phyloP scores from a whole-genome alignment of 306 rosid genomes.

The Vicia villosa region DNA sequence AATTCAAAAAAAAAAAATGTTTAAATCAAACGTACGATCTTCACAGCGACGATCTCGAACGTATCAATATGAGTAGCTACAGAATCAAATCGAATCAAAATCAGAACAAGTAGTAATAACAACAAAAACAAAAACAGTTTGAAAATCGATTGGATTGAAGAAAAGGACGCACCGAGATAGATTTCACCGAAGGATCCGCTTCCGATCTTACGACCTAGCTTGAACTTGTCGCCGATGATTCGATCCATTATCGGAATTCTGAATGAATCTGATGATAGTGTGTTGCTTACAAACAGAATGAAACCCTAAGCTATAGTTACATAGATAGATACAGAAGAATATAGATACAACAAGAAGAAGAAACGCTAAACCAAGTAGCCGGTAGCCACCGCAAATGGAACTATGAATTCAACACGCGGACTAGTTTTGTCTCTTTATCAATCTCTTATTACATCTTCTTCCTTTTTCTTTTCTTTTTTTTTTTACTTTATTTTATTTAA shows the following conservation, averaged over 20 bases:
- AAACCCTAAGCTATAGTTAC: too few relatives aligned
- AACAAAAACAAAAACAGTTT: background rate
- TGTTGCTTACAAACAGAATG: too few relatives aligned
- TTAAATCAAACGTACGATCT: conserved; percentile 61
- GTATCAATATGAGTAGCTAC: conserved; percentile 89
- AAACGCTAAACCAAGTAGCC: too few relatives aligned
- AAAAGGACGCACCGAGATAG: conserved; percentile 60
- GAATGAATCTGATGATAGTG: background rate
- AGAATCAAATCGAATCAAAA: conserved; percentile 24
- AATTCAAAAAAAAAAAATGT: background rate
- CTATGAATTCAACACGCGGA: too few relatives aligned
- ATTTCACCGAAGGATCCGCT: conserved; percentile 99
- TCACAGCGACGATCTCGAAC: conserved; percentile 91
- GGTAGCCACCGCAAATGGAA: too few relatives aligned
- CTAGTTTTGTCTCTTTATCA: too few relatives aligned
- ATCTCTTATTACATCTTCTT: too few relatives aligned
- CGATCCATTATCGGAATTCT: conserved; percentile 36
- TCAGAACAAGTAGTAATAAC: background rate
- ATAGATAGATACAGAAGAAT: too few relatives aligned
- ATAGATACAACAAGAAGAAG: background rate
- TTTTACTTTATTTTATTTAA: too few relatives aligned
- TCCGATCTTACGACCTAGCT: conserved; percentile 98
- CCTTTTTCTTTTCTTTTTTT: too few relatives aligned
- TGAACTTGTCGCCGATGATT: conserved; percentile 77
- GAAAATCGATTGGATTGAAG: background rate